Evolutionary conservation across 1,284 basidiomycete genomes (phyloP).

Genomic region (Trametes pubescens): DNA sequence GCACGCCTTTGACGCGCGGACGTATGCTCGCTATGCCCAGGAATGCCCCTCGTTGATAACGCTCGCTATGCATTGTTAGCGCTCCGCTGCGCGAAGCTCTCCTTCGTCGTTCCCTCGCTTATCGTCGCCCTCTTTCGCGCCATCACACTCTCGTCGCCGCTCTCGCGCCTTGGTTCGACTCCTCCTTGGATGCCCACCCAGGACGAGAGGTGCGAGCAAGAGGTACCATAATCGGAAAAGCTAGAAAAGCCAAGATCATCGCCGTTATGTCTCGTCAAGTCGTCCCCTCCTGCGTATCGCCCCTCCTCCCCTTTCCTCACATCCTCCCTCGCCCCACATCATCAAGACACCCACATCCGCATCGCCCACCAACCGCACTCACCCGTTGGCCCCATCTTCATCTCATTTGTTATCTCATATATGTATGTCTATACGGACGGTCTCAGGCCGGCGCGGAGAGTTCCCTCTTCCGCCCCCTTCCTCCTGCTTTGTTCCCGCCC

Average conservation of each 20-base stretch:
- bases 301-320: not conserved
- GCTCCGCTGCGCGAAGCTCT: conserved; percentile 19
- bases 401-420: conserved; percentile 32
- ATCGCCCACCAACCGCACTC: not conserved
- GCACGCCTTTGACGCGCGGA: conserved; percentile 3
- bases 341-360: not conserved
- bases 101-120: conserved; percentile 15
- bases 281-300: not conserved
- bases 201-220: not conserved
- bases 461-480: conserved; percentile 10
- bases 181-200: not conserved
- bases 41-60: conserved; percentile 34
- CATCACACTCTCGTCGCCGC: conserved; percentile 2
- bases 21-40: conserved; percentile 30
- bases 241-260: conserved; percentile 19
- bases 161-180: conserved; percentile 2
- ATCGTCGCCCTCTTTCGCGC: conserved; percentile 4
- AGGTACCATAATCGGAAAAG: conserved; percentile 6
- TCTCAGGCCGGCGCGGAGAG: conserved; percentile 25
- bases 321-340: conserved; percentile 1
- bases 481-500: conserved; percentile 18
- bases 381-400: conserved; percentile 22
- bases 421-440: conserved; percentile 34
- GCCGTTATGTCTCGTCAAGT: conserved; percentile 6
- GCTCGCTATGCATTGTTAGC: conserved; percentile 35